Percentiles rank a stretch among this genome's conserved stretches.
phyloP scores from a whole-genome alignment of 345 rosid species.

The Clarkia xantiana region DNA sequence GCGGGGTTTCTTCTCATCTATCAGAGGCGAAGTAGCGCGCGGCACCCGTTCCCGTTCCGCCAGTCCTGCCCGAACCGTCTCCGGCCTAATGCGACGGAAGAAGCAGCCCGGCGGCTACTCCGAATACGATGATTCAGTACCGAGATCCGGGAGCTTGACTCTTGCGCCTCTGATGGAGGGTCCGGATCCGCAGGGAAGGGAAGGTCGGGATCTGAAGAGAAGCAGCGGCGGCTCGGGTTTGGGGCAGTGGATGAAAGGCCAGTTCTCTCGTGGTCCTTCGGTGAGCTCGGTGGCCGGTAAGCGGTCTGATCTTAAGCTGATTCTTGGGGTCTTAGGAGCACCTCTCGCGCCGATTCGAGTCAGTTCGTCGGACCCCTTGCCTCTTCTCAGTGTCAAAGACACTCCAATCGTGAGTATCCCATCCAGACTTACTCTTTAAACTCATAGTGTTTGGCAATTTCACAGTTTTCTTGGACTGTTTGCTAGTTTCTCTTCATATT shows the following conservation, averaged over 20 bases:
- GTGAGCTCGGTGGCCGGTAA: conserved; percentile 19
- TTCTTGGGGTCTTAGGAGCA: conserved; percentile 85
- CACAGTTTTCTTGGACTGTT: not conserved
- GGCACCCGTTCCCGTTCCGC: conserved; percentile 17
- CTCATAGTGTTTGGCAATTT: not conserved
- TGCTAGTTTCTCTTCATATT: not conserved
- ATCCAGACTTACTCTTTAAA: not conserved
- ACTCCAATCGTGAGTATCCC: conserved; percentile 38
- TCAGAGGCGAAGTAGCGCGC: conserved; percentile 16
- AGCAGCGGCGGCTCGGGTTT: conserved; percentile 26
- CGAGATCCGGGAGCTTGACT: conserved; percentile 19
- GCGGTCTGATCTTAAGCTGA: conserved; percentile 62
- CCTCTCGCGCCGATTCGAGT: conserved; percentile 83
- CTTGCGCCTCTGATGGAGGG: conserved; percentile 34
- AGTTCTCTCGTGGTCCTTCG: conserved; percentile 49
- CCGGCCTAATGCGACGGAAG: conserved; percentile 12
- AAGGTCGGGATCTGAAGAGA: conserved; percentile 11
- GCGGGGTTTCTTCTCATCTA: conserved; percentile 21
- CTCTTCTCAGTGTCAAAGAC: conserved; percentile 77
- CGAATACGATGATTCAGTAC: conserved; percentile 4
- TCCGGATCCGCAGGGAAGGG: conserved; percentile 22
- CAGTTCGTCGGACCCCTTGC: conserved; percentile 51
- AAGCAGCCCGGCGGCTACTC: conserved; percentile 3
- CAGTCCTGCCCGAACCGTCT: conserved; percentile 10
- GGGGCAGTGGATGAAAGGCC: conserved; percentile 88